A percentile compares a stretch with the other conserved stretches of the same genome.
phyloP scores from a whole-genome alignment of 2,329 filamentous ascomycete species.

The Xylaria sp. region DNA sequence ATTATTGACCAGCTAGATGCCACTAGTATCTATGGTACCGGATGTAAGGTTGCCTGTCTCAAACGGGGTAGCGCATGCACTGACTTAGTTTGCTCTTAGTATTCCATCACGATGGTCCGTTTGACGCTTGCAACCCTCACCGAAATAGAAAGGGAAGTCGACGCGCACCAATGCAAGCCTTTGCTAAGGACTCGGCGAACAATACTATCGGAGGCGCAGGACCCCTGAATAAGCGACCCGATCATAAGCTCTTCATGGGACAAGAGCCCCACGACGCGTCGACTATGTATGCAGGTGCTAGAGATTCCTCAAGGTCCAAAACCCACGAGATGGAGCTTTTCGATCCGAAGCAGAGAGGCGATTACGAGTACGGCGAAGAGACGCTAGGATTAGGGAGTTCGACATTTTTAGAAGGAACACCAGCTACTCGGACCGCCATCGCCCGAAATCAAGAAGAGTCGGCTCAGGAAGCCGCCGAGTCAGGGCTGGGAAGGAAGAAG shows the following conservation, averaged over 20 bases:
- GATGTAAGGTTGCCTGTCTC: conserved; percentile 66
- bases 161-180: conserved; percentile 93
- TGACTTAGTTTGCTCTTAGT: conserved; percentile 56
- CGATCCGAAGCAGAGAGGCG: conserved; percentile 70
- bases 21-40: conserved; percentile 92
- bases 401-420: conserved; percentile 93
- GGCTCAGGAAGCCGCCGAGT: conserved; percentile 58
- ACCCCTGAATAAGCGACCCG: conserved; percentile 79
- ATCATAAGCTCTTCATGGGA: conserved; percentile 89
- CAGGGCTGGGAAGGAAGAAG: conserved; percentile 85
- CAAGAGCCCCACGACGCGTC: conserved; percentile 82
- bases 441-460: conserved; percentile 75
- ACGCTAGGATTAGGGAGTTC: conserved; percentile 86
- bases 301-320: conserved; percentile 31
- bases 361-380: conserved; percentile 83
- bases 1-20: conserved; percentile 97
- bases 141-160: conserved; percentile 85
- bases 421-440: conserved; percentile 80
- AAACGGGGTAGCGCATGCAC: neutral
- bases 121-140: conserved; percentile 94
- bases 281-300: conserved; percentile 68
- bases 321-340: conserved; percentile 61
- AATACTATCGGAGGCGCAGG: conserved; percentile 89
- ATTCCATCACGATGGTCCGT: conserved; percentile 97
- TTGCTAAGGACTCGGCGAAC: conserved; percentile 90